A percentile compares a stretch with the other conserved stretches of the same genome.
These are phyloP conservation scores for Phytophthora pisi DNA, from an alignment of 352 stramenopile species.

Conservation along the genomic window DNA sequence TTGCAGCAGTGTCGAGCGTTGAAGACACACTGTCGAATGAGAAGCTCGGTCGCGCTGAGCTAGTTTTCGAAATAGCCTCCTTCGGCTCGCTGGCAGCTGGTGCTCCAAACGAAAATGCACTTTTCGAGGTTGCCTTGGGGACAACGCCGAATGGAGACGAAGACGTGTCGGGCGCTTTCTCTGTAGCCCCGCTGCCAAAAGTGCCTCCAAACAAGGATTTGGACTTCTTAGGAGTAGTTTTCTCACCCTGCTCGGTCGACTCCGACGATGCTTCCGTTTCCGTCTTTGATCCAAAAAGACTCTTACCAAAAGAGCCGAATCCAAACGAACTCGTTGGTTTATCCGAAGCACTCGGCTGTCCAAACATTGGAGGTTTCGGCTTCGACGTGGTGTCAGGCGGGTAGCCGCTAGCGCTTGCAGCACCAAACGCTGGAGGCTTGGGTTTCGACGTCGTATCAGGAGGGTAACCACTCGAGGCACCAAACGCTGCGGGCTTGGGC, in stretches of 20 bases:
- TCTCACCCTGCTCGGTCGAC: constrained; percentile 1
- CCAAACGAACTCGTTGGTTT: constrained; percentile 33
- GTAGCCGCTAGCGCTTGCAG: constrained; percentile 27
- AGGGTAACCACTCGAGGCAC: constrained; percentile 33
- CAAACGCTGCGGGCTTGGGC: constrained; percentile 35
- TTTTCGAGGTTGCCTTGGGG: constrained; percentile 26
- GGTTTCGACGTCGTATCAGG: constrained; percentile 49
- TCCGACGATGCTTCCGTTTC: constrained; percentile 7
- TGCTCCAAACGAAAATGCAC: constrained; percentile 32
- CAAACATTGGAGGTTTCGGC: constrained; percentile 37
- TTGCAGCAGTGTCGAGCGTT: constrained; percentile 13
- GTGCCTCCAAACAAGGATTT: constrained; percentile 27
- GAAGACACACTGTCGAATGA: constrained; percentile 35
- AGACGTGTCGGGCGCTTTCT: constrained; percentile 20
- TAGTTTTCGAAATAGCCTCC: constrained; percentile 14
- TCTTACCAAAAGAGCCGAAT: constrained; percentile 37
- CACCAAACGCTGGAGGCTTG: constrained; percentile 34
- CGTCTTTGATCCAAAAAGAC: constrained; percentile 27
- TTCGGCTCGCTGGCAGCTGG: constrained; percentile 14
- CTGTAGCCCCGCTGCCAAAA: constrained; percentile 20
- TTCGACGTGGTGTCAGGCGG: constrained; percentile 43
- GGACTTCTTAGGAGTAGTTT: constrained; percentile 14
- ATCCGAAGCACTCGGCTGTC: constrained; percentile 16
- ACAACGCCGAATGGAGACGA: constrained; percentile 39
- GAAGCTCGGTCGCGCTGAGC: constrained; percentile 30